A percentile compares a stretch with the other conserved stretches of the same genome.
Conservation (phyloP, 192 early-diverging fungal species). For the Coemansia guatemalensis region DNA sequence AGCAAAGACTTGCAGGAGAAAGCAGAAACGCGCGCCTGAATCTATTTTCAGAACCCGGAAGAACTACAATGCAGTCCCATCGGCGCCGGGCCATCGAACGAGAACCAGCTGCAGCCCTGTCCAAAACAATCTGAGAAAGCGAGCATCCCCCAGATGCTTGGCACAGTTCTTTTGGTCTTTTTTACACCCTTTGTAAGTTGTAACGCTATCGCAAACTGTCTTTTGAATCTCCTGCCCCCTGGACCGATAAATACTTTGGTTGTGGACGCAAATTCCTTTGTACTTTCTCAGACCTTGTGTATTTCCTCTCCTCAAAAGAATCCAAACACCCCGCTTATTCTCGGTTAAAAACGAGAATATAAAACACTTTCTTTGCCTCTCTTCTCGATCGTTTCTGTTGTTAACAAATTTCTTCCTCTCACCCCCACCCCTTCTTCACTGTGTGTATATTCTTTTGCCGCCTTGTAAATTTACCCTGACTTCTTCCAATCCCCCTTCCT, state of each 20-base stretch:
- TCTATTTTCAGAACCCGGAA: not conserved
- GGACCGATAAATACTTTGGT: not conserved
- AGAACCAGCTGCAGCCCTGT: not conserved
- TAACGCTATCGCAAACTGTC: not conserved
- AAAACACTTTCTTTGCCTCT: not conserved
- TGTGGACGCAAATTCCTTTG: not conserved
- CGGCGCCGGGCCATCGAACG: not conserved
- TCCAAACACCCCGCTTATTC: not conserved
- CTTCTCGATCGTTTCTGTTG: slow-evolving; percentile 2
- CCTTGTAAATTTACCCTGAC: slow-evolving; percentile 3
- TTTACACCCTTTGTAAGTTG: not conserved
- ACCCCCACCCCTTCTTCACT: slow-evolving; percentile 1
- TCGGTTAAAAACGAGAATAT: not conserved
- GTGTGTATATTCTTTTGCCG: slow-evolving; percentile 2
- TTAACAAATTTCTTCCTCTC: not conserved
- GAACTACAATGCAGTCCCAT: not conserved
- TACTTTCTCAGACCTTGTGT: not conserved
- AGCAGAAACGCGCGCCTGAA: not conserved
- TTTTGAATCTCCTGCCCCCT: not conserved
- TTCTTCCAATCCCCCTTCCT: not conserved
- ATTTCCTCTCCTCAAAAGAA: not conserved
- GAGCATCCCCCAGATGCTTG: not conserved
- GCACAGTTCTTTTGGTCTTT: not conserved
- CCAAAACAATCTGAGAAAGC: not conserved
- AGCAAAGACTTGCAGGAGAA: not conserved